Percentiles rank a stretch among this genome's conserved stretches.
These are phyloP conservation scores for Exophiala calicioides DNA, from an alignment of 2,329 filamentous ascomycete species.

Conservation along the genomic window DNA sequence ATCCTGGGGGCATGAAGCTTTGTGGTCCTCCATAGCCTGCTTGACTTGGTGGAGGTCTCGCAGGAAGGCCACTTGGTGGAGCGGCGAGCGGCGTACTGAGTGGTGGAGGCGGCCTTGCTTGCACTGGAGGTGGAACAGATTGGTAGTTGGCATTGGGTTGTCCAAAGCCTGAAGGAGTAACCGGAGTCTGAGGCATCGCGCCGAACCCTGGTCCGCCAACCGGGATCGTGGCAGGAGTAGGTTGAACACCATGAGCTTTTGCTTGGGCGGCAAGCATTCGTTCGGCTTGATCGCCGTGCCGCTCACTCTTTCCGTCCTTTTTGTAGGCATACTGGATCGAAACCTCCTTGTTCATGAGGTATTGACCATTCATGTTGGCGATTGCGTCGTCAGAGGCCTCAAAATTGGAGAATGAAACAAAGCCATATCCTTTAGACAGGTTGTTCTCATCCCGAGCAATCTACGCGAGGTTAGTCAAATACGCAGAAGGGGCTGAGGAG, in stretches of 20 bases:
- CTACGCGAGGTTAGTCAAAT: slow-evolving; percentile 40
- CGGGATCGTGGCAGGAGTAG: slow-evolving; percentile 71
- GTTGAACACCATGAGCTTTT: slow-evolving; percentile 88
- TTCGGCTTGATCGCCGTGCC: slow-evolving; percentile 93
- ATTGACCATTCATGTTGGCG: slow-evolving; percentile 91
- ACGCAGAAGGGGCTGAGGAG: background rate
- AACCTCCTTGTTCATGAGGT: slow-evolving; percentile 94
- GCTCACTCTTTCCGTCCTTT: slow-evolving; percentile 96
- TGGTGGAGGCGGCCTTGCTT: slow-evolving; percentile 56
- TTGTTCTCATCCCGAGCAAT: slow-evolving; percentile 83
- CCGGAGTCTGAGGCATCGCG: slow-evolving; percentile 28
- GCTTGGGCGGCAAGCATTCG: slow-evolving; percentile 87
- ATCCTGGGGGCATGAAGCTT: slow-evolving; percentile 51
- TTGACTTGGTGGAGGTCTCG: slow-evolving; percentile 69
- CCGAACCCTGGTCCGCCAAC: slow-evolving; percentile 43
- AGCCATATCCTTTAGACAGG: slow-evolving; percentile 91
- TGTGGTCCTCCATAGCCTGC: slow-evolving; percentile 68
- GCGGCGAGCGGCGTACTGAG: slow-evolving; percentile 53
- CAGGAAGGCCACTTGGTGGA: slow-evolving; percentile 59
- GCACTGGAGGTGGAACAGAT: slow-evolving; percentile 44
- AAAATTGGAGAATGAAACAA: slow-evolving; percentile 90
- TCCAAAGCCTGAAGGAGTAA: slow-evolving; percentile 46
- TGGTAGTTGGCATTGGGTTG: slow-evolving; percentile 44
- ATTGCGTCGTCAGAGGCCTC: slow-evolving; percentile 91
- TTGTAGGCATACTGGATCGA: slow-evolving; percentile 98